Evolutionary conservation across 352 stramenopile species (phyloP).

Genomic region (Blastocystis sp.): DNA sequence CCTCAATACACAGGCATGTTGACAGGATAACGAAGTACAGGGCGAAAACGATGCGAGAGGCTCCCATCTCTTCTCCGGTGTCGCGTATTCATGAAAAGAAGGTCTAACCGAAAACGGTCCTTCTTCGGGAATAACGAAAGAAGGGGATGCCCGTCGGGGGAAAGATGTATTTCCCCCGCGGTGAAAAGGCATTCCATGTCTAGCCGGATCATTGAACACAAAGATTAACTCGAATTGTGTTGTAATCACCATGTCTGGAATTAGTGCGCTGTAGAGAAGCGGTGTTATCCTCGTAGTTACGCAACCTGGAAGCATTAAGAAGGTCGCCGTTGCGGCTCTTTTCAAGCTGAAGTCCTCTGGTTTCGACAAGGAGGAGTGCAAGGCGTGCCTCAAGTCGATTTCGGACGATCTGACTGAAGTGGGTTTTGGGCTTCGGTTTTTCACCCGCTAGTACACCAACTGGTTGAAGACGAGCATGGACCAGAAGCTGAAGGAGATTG

Average conservation of each 20-base stretch:
- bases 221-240: not conserved
- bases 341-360: conserved; percentile 54
- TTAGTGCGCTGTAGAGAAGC: conserved; percentile 18
- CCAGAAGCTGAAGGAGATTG: conserved; percentile 66
- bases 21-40: not conserved
- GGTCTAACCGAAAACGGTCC: not conserved
- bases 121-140: not conserved
- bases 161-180: not conserved
- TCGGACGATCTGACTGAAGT: conserved; percentile 48
- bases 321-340: conserved; percentile 50
- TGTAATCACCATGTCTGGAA: conserved; percentile 40
- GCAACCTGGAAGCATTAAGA: conserved; percentile 68
- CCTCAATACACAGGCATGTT: not conserved
- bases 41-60: not conserved
- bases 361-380: conserved; percentile 72
- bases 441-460: conserved; percentile 17
- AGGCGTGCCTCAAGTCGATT: conserved; percentile 54
- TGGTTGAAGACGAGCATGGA: conserved; percentile 63
- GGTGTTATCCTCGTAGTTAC: conserved; percentile 40
- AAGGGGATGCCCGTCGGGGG: not conserved
- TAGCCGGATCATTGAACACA: not conserved
- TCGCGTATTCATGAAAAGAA: not conserved
- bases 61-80: not conserved
- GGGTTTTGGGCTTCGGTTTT: not conserved
- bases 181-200: not conserved